phyloP scores from a whole-genome alignment of 192 early-diverging fungal species.

The Phycomyces nitens region DNA sequence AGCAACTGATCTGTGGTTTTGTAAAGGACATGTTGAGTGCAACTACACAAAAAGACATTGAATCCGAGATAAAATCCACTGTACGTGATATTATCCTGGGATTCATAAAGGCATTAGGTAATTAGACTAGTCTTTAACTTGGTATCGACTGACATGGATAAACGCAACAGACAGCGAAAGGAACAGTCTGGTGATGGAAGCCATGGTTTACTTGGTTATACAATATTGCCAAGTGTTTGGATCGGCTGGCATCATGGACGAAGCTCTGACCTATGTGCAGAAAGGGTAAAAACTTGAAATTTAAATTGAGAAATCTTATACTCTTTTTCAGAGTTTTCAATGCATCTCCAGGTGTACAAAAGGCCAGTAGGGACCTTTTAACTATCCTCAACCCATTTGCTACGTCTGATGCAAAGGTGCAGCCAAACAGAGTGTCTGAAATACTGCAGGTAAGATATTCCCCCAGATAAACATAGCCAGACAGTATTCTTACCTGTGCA shows the following conservation, averaged over 20 bases:
- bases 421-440: neutral
- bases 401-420: slow-evolving; percentile 1
- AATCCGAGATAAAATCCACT: neutral
- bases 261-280: neutral
- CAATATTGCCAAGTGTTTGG: slow-evolving; percentile 31
- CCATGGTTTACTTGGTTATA: slow-evolving; percentile 19
- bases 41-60: neutral
- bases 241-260: slow-evolving; percentile 13
- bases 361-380: slow-evolving; percentile 21
- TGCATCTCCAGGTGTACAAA: slow-evolving; percentile 27
- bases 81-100: neutral
- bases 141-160: neutral
- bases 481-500: too few species aligned
- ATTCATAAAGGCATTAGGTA: neutral
- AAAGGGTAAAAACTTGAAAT: neutral
- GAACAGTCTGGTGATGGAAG: slow-evolving; percentile 7
- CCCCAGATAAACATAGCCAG: too few species aligned
- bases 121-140: neutral
- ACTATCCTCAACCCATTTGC: slow-evolving; percentile 6
- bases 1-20: slow-evolving; percentile 3
- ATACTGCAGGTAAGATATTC: slow-evolving; percentile 6
- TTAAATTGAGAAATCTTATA: neutral
- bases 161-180: slow-evolving; percentile 14
- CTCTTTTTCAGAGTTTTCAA: slow-evolving; percentile 22
- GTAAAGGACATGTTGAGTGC: neutral